Evolutionary conservation across 2,329 filamentous ascomycete species (phyloP), one percentile per base, ranked within the genome.

Genomic region (Aspergillus calidoustus): DNA sequence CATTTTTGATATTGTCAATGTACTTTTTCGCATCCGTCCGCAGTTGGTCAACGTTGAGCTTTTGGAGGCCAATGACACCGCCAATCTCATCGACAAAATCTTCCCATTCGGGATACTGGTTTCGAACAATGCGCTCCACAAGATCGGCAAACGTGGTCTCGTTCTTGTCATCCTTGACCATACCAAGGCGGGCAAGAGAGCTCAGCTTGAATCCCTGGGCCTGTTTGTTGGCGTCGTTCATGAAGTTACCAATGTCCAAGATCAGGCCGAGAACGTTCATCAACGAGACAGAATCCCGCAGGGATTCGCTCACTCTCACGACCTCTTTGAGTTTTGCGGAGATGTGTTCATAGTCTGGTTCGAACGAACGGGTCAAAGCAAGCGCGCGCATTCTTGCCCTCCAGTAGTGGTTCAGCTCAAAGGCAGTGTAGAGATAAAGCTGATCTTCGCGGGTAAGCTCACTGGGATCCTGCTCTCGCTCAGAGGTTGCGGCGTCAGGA

Each of bases 91-190:
- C 87, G 19, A 87, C 83, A 77, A 98, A 98, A 38, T 85, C 85
- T 77, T 97, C 93, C 91, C 93, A 98, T 77, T 97, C 92, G 2
- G 94, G 91, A 69, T 98, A 99, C 75, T 98, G 94, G 74, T 92
- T 95, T 66, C 95, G 91, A 61, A 98, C 94, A 69, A 97, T 97
- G 69, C 94, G 91, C 79, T 99, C 95, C 48, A 99, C 93, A 48
- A 98, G 86, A 77, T 99, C 95, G 60, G 94, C 93, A 74, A 99
- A 90, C 0, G 93, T 97, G 1, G 92, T 94, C 77, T 98, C 91
- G 77, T 99, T 99, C 85, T 97, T 97, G 82, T 97, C 93, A 74
- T 99, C 95, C 81, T 99, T 99, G 73, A 98, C 92, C 93, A 99
- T 98, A 64, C 91, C 93, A 59, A 99, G 83, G 59, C 95, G 89